Evolutionary conservation across 1,284 basidiomycete genomes (phyloP), one percentile per base, ranked within the genome.

Genomic region (Papiliotrema nemorosa): DNA sequence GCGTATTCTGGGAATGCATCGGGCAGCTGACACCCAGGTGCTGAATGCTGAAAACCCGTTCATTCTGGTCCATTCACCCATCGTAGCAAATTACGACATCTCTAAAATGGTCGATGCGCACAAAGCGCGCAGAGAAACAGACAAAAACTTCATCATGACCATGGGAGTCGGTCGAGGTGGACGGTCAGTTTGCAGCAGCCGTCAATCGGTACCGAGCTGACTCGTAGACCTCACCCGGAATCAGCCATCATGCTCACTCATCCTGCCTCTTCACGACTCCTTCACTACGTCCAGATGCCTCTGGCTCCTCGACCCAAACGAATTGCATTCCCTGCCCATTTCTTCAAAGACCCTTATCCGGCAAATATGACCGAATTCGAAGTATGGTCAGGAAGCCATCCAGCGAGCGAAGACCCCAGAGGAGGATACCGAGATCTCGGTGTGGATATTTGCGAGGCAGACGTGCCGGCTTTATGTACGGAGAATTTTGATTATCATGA

Each of bases 401-500:
- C 54, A 53, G 5, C 55, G 54, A 4, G 52, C 54, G 10, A 65
- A 64, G 9, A 44, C 46, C 14, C 54, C 56, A 18, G n/a, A n/a
- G 66, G 62, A 0, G 69, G 72, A 16, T 73, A 72, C 54, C 57
- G 72, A 16, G 73, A 75, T 40, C 64, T 78, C 29, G 77, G 77
- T 10, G 67, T 78, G 43, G 77, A 78, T 53, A 74, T 80, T 29
- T 80, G 78, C 65, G 74, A 74, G 47, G 70, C 74, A 18, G 77
- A 79, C 54, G 76, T 97, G 20, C 92, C 92, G 0, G 94, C 93
- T 0, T 76, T 97, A 4, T 98, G 97, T 77, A 93, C 96, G 64
- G 96, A 98, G 74, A 98, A 98, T 76, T 99, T 99, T 70, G 96
- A 98, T 76, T 98, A 96, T 69, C 85, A 87, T 42, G 88, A 92